Evolutionary conservation across 1,284 basidiomycete species (phyloP), one percentile per base, ranked within the genome.

Genomic region (Rhodotorula sp.): DNA sequence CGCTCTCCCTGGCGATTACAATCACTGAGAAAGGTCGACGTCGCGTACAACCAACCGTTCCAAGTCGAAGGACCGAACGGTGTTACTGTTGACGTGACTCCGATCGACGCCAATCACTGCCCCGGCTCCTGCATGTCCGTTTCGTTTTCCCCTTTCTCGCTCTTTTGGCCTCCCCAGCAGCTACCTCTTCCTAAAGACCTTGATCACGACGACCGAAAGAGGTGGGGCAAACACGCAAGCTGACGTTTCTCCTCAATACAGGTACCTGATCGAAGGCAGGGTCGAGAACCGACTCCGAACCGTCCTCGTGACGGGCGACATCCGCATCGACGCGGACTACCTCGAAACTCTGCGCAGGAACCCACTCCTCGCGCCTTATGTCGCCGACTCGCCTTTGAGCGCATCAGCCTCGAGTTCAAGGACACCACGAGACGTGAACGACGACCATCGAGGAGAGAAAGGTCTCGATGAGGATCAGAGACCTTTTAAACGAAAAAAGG

Each of bases 61-160:
- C 46, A 46, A 20, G 53, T 75, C 24, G 30, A 45, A 55, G 85
- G 87, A 26, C 81, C 94, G 29, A 83, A 85, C 8, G 82, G 83
- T 15, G 86, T 88, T 67, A 80, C 79, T 0, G 86, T 93, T 4
- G 87, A 83, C 0, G 85, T 96, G 68, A 95, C 93, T 0, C 84
- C 91, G 5, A 82, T 97, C 22, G 90, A 95, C 75, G 93, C 95
- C 2, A 97, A 97, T 78, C 95, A 97, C 79, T 96, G 93, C 80
- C 93, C 92, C 17, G 95, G 95, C 0, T 89, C 91, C 0, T 87
- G 91, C 44, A 96, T 97, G 94, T 94, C 77, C 59, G 87, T 80
- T 42, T 7, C 22, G 20, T 62, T 45, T n/a, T 48, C 66, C 46
- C 17, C 24, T 20, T 10, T 17, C 29, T 7, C 29, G 1, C n/a